Conservation (phyloP, 148 eudicot species). For the Chenopodium formosanum region DNA sequence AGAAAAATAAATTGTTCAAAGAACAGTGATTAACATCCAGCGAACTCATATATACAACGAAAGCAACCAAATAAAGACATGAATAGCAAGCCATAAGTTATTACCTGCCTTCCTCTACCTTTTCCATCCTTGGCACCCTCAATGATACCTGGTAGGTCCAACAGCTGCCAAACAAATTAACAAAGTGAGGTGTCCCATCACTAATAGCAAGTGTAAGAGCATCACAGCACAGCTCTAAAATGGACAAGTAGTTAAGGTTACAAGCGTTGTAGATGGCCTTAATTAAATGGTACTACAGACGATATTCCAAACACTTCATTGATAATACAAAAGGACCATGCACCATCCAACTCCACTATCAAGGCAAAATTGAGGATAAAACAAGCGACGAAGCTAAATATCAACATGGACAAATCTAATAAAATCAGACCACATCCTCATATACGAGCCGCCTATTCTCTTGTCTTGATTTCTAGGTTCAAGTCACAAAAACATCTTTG, state of each 20-base stretch:
- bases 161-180: constrained; percentile 49
- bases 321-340: not conserved
- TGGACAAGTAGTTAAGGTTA: not conserved
- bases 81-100: not conserved
- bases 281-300: not conserved
- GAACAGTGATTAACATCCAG: not conserved
- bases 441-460: no score
- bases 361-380: no score
- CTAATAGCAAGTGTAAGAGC: not conserved
- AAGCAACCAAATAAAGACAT: not conserved
- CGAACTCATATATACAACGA: not conserved
- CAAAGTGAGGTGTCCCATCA: constrained; percentile 10
- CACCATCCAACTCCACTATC: no score
- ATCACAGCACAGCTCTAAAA: not conserved
- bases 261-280: not conserved
- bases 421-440: no score
- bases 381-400: no score
- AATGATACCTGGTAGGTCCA: constrained; percentile 98
- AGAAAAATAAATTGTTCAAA: not conserved
- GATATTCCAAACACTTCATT: not conserved
- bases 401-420: no score
- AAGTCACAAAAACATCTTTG: no score
- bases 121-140: constrained; percentile 99
- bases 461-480: no score
- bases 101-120: constrained; percentile 99